Percentiles rank a stretch among this genome's conserved stretches.
These are phyloP conservation scores for Yarrowia hollandica DNA, from an alignment of 805 yeast genomes.

Conservation along the genomic window DNA sequence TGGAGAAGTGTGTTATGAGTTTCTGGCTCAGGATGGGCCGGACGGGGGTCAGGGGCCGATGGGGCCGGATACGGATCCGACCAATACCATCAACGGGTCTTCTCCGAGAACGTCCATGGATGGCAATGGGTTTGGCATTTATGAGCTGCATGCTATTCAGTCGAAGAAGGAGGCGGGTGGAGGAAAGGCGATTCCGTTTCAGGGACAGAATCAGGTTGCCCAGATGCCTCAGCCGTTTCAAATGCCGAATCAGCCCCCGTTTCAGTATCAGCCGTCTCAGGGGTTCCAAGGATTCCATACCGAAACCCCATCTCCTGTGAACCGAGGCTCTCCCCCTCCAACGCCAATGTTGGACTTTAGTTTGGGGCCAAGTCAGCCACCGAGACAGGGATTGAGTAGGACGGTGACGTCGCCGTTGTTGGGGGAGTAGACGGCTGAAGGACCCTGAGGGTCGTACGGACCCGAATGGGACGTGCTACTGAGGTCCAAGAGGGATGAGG, in stretches of 20 bases:
- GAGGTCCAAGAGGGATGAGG: too few species aligned
- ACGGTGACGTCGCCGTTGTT: conserved; percentile 1
- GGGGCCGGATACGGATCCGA: neutral
- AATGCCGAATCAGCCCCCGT: too few species aligned
- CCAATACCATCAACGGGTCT: conserved; percentile 3
- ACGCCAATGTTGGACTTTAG: conserved; percentile 21
- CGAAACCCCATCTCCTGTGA: too few species aligned
- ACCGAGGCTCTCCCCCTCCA: conserved; percentile 3
- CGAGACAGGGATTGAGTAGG: neutral
- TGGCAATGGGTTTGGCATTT: neutral
- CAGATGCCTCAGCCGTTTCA: neutral
- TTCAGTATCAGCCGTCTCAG: too few species aligned
- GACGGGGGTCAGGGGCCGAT: neutral
- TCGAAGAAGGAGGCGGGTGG: conserved; percentile 10
- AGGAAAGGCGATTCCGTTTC: too few species aligned
- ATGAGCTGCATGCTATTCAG: conserved; percentile 18
- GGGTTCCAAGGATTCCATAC: too few species aligned
- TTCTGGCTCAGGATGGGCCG: neutral
- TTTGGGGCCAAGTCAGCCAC: neutral
- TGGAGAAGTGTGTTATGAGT: conserved; percentile 55
- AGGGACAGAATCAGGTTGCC: too few species aligned
- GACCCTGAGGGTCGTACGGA: too few species aligned
- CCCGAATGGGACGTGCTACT: too few species aligned
- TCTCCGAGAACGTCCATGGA: neutral
- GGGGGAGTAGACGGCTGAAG: neutral